Base-by-base conservation (phyloP, 345 rosid genomes). In the Gossypium stocksii region DNA sequence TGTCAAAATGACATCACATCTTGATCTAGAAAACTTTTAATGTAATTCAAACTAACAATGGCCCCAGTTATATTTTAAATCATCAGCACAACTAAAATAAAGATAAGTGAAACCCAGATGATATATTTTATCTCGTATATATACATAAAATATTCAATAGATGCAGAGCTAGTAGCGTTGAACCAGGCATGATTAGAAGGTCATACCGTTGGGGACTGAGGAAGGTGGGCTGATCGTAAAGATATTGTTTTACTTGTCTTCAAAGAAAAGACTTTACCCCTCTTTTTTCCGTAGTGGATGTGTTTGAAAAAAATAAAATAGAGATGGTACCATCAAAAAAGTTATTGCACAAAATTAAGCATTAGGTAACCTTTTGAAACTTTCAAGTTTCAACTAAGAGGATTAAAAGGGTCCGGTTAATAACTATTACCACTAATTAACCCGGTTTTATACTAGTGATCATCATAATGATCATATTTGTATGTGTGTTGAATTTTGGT, bases 1-100 rank as follows among this genome's bases (percentile, higher is more conserved):
- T 67, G 71, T 67, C 71, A 67, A 67, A 3, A 67, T 20, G 71
- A 23, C 71, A 23, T 67, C 56, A 65, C 43, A 16, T 23, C 19
- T 63, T 38, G 14, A 63, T 63, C 67, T 57, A 57, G 15, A 20
- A 19, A 2, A 12, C 14, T 10, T 46, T 19, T 56, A 19, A 56
- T 3, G 11, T 56, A 6, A 9, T 9, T 19, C 25, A 19, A 56
- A 56, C 22, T 9, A 56, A 19, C 59, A 54, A 15, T 19, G 12
- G 8, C 10, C 9, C 62, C 29, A 22, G 0, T 34, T 34, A 34
- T 34, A 34, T 45, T 15, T 62, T 34, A 34, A 14, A 20, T 29
- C 66, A 62, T 62, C 44, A 62, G 19, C 66, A 62, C 45, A 34
- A 62, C 43, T 34, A 29, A 20, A 56, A 20, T 19, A 19, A 9